Evolutionary conservation across 257 asterid genomes (phyloP), one percentile per base, ranked within the genome.

Genomic region (Solanum clarkiae): DNA sequence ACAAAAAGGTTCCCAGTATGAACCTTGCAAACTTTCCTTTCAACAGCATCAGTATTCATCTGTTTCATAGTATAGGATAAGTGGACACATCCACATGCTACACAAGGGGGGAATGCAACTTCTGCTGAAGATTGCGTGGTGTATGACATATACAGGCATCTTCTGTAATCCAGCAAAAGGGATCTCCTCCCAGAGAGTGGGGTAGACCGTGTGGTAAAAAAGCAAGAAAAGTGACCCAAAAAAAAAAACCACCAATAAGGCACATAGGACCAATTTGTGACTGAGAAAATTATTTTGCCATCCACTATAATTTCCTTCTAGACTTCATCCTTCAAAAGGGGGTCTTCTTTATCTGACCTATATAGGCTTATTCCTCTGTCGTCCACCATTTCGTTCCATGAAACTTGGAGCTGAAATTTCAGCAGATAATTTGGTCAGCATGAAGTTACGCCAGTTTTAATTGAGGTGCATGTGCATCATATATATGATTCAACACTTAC

Each of bases 331-430:
- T 87, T 88, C 86, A 82, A 62, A 57, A 13, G 12, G 62, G 80
- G 60, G 59, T 82, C 49, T 47, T 53, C 85, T 75, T 80, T 47
- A 71, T 81, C 82, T 24, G 80, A 86, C 90, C 88, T 90, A 89
- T 20, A 77, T 65, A 36, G 88, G 87, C 85, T 86, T 74, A 40
- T 82, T 77, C 79, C 86, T 70, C 59, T 59, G 86, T 75, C 88
- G 81, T 84, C 84, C 86, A 7, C 66, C 82, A 9, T 87, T 89
- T 86, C 88, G 88, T 87, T 87, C 93, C 79, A 84, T 87, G 84
- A 87, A 89, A 81, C 88, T 92, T 60, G 95, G 93, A 89, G 90
- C 94, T 87, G 90, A 89, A 88, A 32, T 84, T 71, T 42, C 54
- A 68, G 20, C 63, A 84, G 53, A 68, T 66, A 57, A 13, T 24